Evolutionary conservation across 1,139 yeast genomes (phyloP), one percentile per base, ranked within the genome.

Genomic region (Yamadazyma taylorii): DNA sequence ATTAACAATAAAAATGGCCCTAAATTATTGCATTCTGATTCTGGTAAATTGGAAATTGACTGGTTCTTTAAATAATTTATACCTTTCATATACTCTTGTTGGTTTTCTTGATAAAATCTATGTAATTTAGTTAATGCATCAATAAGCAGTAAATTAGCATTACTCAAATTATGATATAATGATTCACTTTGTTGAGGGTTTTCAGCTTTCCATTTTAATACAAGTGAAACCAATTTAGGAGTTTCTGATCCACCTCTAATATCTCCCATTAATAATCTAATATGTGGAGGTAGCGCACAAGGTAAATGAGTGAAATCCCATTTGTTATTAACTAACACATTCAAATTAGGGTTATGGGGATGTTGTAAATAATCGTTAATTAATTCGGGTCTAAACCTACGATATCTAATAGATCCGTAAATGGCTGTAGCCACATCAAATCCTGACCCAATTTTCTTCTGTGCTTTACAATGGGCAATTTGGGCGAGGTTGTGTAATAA

Each of bases 361-460:
- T 38, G 39, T 12, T 66, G 66, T 25, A 73, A 52, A 22, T 80
- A 56, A 2, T 58, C 53, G 30, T 71, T 66, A 28, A 85, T 74
- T 24, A 80, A 47, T 9, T 47, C 51, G 0, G 89, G 86, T 7
- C 65, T 63, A 53, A 92, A 92, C 43, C 98, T 68, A 27, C 77
- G 72, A 59, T 92, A 92, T 5, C 81, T 73, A 33, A 90, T 85
- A 0, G 96, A 85, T 2, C 98, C 98, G 60, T 75, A 92, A 0
- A 87, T 83, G 0, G 98, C 98, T 7, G 97, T 83, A 0, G 96
- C 97, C 30, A 94, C 95, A 56, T 92, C 98, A 58, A 92, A 92
- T 0, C 98, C 98, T 3, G 96, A 87, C 0, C 98, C 98, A 19
- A 92, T 81, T 58, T 94, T 94, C 31, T 87, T 86, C 57, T 92